Evolutionary conservation across 1,284 basidiomycete species (phyloP), one percentile per base, ranked within the genome.

Genomic region (Earliella scabrosa): DNA sequence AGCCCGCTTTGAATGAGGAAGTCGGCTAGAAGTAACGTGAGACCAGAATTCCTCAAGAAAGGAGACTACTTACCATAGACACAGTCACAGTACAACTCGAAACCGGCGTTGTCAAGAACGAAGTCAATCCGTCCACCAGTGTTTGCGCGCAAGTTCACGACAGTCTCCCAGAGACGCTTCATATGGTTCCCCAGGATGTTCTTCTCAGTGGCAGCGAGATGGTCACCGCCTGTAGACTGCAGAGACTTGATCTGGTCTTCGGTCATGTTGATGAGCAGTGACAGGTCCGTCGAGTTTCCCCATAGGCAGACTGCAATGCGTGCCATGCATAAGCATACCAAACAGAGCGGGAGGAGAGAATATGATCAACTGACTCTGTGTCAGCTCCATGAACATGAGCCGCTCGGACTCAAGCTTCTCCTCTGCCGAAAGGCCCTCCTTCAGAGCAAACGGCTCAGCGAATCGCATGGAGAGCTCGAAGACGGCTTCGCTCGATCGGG

Each of bases 211-310:
- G 94, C 92, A 7, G 96, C 95, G 44, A 98, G 86, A 64, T 95
- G 89, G 54, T 97, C 96, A 27, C 95, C 95, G 24, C 96, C 97
- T 20, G 96, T 98, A 16, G 94, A 95, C 73, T 99, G 96, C n/a
- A 98, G 82, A 52, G 91, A 87, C 75, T 97, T 97, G 77, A 99
- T 98, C 73, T 98, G 96, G 41, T 98, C 96, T 75, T 98, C 96
- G 13, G 93, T 94, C 96, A 98, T 98, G 77, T 98, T 95, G 77
- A 98, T 98, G 52, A 98, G 82, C 31, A 98, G 83, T 2, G 94
- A 97, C 51, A 98, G 80, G 74, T 98, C 96, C 54, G 97, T 98
- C n/a, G 94, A 93, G 75, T 97, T 97, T 16, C 94, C 94, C 93
- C 94, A 96, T 21, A 97, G 81, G 69, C 93, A 96, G 54, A 97